These are phyloP conservation scores for Aphanomyces stellatus DNA, from an alignment of 352 stramenopile genomes.

Conservation along the genomic window DNA sequence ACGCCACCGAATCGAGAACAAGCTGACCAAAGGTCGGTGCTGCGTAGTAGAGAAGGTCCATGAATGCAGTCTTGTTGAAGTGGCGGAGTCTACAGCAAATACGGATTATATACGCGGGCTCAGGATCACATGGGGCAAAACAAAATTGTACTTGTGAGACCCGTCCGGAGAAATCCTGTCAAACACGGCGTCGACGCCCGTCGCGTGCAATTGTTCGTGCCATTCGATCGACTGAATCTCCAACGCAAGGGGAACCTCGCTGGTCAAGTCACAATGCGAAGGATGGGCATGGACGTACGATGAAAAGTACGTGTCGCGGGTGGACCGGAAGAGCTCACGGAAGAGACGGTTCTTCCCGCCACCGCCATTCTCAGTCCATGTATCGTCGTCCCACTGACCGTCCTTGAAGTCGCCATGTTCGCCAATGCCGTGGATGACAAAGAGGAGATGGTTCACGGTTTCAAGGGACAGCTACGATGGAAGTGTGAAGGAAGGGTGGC, in stretches of 20 bases:
- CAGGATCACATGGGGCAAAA: conserved; percentile 13
- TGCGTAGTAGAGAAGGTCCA: conserved; percentile 91
- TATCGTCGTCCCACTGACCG: conserved; percentile 55
- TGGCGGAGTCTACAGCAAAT: conserved; percentile 81
- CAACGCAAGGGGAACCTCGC: conserved; percentile 36
- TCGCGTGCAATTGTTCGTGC: conserved; percentile 83
- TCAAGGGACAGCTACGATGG: conserved; percentile 46
- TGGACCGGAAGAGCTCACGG: conserved; percentile 58
- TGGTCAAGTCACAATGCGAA: not conserved
- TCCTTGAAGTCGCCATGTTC: conserved; percentile 81
- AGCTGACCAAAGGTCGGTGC: conserved; percentile 85
- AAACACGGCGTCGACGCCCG: conserved; percentile 73
- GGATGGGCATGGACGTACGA: not conserved
- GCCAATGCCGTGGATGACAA: conserved; percentile 83
- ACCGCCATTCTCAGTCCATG: conserved; percentile 43
- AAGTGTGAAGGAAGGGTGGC: too few relatives aligned
- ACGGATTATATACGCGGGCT: too few relatives aligned
- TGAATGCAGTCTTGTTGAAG: conserved; percentile 91
- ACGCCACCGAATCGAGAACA: conserved; percentile 85
- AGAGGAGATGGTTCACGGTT: conserved; percentile 77
- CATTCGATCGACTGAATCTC: conserved; percentile 88
- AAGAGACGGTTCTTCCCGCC: conserved; percentile 33
- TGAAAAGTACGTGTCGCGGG: conserved; percentile 65
- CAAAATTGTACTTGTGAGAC: conserved; percentile 34
- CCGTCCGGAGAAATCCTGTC: conserved; percentile 76